Evolutionary conservation across 208 protist species (phyloP).

Genomic region (Blastocrithidia nonstop): DNA sequence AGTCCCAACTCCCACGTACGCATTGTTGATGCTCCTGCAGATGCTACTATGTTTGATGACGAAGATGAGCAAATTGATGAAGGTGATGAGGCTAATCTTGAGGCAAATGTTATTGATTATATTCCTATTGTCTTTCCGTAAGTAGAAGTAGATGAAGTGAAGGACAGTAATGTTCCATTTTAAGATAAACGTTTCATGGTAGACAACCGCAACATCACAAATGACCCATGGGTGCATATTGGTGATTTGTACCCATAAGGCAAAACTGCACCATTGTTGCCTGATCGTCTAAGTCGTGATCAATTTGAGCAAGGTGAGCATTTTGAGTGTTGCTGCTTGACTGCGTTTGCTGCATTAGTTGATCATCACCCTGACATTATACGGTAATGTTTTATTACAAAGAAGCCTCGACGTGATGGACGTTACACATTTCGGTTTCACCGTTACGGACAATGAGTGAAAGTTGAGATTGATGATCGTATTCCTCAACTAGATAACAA

Average conservation of each 20-base stretch:
- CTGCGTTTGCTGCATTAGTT: conserved; percentile 40
- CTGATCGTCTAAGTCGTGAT: conserved; percentile 29
- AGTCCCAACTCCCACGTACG: conserved; percentile 38
- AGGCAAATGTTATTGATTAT: too few species aligned
- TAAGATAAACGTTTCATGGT: conserved; percentile 52
- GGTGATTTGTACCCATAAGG: conserved; percentile 51
- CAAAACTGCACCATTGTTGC: conserved; percentile 28
- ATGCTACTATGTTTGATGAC: conserved; percentile 37
- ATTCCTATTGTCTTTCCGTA: too few species aligned
- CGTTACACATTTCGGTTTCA: conserved; percentile 80
- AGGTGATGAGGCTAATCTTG: too few species aligned
- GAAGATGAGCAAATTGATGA: too few species aligned
- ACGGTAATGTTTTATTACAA: conserved; percentile 64
- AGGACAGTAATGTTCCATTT: too few species aligned
- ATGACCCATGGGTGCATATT: conserved; percentile 54
- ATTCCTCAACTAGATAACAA: conserved; percentile 36
- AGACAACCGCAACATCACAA: conserved; percentile 33
- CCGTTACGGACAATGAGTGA: conserved; percentile 44
- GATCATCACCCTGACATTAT: conserved; percentile 44
- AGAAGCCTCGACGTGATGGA: conserved; percentile 56
- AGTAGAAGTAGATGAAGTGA: too few species aligned
- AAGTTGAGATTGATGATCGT: conserved; percentile 66
- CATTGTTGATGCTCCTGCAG: conserved; percentile 47
- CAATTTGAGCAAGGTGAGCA: conserved; percentile 69
- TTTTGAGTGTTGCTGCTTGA: conserved; percentile 75